phyloP scores from a whole-genome alignment of 805 yeast species.

The Lachancea waltii region DNA sequence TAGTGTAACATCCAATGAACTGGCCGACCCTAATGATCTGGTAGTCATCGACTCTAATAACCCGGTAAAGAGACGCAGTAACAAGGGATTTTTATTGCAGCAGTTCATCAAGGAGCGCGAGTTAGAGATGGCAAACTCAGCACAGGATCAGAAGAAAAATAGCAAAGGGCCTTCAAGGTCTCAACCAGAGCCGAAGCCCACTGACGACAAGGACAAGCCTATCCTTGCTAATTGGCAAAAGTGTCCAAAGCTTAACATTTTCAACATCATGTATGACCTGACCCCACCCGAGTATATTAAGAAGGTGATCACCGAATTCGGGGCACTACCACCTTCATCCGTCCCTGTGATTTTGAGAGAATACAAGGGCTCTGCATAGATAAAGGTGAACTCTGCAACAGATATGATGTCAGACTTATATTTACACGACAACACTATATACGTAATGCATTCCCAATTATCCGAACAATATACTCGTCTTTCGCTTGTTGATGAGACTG shows the following conservation, averaged over 20 bases:
- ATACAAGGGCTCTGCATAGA: conserved; percentile 49
- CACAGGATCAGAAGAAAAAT: conserved; percentile 25
- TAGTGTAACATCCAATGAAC: conserved; percentile 89
- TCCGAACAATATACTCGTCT: too few relatives aligned
- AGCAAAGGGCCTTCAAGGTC: conserved; percentile 21
- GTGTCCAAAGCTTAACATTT: conserved; percentile 56
- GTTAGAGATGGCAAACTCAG: conserved; percentile 23
- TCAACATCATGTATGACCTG: conserved; percentile 85
- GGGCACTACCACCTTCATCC: conserved; percentile 95
- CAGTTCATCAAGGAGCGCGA: conserved; percentile 46
- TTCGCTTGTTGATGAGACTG: too few relatives aligned
- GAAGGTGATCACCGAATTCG: conserved; percentile 92
- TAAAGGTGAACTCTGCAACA: neutral
- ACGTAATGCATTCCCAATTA: conserved; percentile 5
- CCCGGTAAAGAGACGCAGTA: conserved; percentile 42
- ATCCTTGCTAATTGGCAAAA: conserved; percentile 59
- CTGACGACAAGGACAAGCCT: conserved; percentile 30
- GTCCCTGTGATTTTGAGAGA: conserved; percentile 96
- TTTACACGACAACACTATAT: conserved; percentile 8
- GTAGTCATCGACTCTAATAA: conserved; percentile 45
- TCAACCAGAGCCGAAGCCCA: conserved; percentile 24
- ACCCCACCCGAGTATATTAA: conserved; percentile 92
- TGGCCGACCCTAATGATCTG: conserved; percentile 73
- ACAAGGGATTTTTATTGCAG: conserved; percentile 57
- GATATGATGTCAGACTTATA: neutral